Evolutionary conservation across 2,329 filamentous ascomycete genomes (phyloP), one percentile per base, ranked within the genome.

Genomic region (Parastagonospora nodorum): DNA sequence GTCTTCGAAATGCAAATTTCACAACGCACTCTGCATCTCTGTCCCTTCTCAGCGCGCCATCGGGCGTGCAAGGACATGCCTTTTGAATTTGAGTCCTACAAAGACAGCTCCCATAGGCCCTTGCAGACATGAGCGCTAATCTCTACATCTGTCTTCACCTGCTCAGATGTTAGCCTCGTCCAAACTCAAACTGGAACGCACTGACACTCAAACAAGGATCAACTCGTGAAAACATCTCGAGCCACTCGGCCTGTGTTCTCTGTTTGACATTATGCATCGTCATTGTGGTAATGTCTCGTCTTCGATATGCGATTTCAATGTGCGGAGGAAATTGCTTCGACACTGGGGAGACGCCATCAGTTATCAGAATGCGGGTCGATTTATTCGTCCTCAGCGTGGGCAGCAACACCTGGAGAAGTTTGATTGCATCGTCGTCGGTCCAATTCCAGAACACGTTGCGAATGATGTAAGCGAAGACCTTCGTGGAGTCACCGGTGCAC

Each of bases 191-290:
- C n/a, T 15, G 35, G n/a, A 12, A 28, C 4, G 12, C 15, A 15
- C 30, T 30, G 9, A 43, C 32, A 8, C 32, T 36, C 32, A 49
- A 40, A n/a, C 44, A n/a, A 4, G 35, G 15, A 37, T 40, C 24
- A 31, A 47, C 28, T 36, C 28, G 29, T 5, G 16, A 24, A 29
- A 48, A 42, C 31, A 33, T 28, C 2, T 39, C 6, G 12, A 14
- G 27, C 28, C 28, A 42, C 14, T 47, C 44, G n/a, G 8, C 36
- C 12, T 31, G 27, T 24, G 44, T 47, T 33, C 44, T 31, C 36
- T 47, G 44, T 36, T 47, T 31, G 11, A 47, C 44, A 32, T 47
- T 47, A 16, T 47, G 44, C 44, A 47, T 47, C 36, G 36, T 40
- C 44, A 47, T 47, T 6, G 29, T 31, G 14, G 44, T 47, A 24